Percentiles rank a stretch among this genome's conserved stretches.
phyloP scores from a whole-genome alignment of 768 basidiomycete species.

The Leccinum fibrillosum region DNA sequence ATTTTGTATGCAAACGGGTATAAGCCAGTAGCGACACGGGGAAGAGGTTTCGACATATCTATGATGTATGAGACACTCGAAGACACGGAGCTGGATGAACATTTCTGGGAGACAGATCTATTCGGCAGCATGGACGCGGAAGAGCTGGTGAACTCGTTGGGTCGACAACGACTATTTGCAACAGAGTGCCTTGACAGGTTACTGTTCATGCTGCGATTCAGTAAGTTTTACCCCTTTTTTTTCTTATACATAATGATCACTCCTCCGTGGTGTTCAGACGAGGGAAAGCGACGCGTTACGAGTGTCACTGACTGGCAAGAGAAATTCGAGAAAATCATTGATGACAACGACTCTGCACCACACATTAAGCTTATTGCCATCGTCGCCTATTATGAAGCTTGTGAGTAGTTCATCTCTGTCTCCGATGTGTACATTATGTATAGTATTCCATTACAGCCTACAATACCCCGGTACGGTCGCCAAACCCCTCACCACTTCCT shows the following conservation, averaged over 20 bases:
- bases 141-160: background rate
- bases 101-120: slow-evolving; percentile 9
- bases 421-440: too few species aligned
- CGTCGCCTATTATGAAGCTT: slow-evolving; percentile 16
- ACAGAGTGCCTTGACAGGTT: background rate
- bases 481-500: background rate
- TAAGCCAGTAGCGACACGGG: background rate
- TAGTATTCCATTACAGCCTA: slow-evolving; percentile 6
- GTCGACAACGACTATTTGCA: background rate
- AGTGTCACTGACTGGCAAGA: background rate
- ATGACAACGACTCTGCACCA: background rate
- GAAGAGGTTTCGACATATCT: background rate
- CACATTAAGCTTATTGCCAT: background rate
- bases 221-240: background rate
- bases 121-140: background rate
- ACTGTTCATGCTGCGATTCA: background rate
- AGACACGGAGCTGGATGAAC: background rate
- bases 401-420: slow-evolving; percentile 3
- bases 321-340: background rate
- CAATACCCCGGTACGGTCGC: background rate
- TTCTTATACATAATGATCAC: background rate
- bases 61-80: background rate
- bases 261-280: background rate
- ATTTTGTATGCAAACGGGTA: background rate
- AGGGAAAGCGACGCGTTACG: background rate